Evolutionary conservation across 306 rosid genomes (phyloP).

Genomic region (Lathyrus aphaca): DNA sequence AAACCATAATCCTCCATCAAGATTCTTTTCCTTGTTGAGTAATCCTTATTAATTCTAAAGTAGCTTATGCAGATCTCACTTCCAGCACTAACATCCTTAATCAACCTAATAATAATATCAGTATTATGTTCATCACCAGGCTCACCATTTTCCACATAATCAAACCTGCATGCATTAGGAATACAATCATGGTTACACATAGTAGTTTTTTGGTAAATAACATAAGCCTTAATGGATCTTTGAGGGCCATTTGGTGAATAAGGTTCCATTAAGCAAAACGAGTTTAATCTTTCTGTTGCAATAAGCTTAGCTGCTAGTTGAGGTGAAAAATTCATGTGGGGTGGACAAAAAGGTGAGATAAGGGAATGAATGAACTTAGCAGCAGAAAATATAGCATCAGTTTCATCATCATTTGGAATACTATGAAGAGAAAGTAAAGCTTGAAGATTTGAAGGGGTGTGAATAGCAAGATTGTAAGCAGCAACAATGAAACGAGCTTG

Average conservation of each 20-base stretch:
- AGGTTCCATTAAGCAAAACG: slow-evolving; percentile 77
- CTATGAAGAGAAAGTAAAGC: slow-evolving; percentile 64
- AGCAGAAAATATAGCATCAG: slow-evolving; percentile 15
- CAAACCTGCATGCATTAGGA: slow-evolving; percentile 85
- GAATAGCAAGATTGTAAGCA: slow-evolving; percentile 47
- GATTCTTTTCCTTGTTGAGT: slow-evolving; percentile 52
- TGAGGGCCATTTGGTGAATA: slow-evolving; percentile 46
- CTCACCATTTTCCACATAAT: slow-evolving; percentile 48
- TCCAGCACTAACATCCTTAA: slow-evolving; percentile 62
- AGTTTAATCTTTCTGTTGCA: slow-evolving; percentile 65
- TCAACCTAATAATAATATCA: slow-evolving; percentile 61
- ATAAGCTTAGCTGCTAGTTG: slow-evolving; percentile 54
- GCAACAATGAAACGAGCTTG: slow-evolving; percentile 68
- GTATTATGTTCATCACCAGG: slow-evolving; percentile 42
- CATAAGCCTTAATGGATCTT: slow-evolving; percentile 64
- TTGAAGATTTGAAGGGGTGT: slow-evolving; percentile 42
- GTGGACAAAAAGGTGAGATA: slow-evolving; percentile 45
- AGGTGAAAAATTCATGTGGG: slow-evolving; percentile 24
- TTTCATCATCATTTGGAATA: slow-evolving; percentile 25
- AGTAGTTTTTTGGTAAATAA: slow-evolving; percentile 57
- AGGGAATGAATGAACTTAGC: slow-evolving; percentile 54
- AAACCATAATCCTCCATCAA: slow-evolving; percentile 74
- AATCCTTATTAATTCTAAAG: slow-evolving; percentile 55
- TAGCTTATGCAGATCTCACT: slow-evolving; percentile 75
- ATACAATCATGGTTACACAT: slow-evolving; percentile 70